Conservation (phyloP, 75 land plant genomes). For the Pseudotsuga menziesii region DNA sequence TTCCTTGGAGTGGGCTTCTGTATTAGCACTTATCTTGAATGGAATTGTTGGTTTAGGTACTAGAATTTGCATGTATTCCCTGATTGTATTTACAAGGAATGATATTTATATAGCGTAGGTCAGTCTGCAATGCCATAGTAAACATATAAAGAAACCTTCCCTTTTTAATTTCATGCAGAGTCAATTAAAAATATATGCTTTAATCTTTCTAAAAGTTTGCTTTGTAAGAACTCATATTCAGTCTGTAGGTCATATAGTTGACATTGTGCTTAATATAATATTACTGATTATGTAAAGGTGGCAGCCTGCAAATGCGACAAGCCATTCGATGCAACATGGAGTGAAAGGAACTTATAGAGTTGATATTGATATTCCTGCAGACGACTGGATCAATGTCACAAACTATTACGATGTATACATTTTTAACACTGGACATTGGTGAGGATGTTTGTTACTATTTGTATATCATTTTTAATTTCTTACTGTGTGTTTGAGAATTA, state of each 20-base stretch:
- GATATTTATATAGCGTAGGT: neutral
- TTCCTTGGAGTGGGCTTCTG: neutral
- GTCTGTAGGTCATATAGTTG: neutral
- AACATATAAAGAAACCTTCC: neutral
- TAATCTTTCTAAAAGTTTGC: neutral
- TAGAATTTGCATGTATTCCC: neutral
- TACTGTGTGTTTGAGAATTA: no score
- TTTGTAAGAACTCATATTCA: neutral
- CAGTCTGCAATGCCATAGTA: neutral
- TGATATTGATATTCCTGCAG: slow-evolving; percentile 84
- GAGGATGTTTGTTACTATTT: slow-evolving; percentile 10
- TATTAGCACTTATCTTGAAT: neutral
- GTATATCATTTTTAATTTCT: neutral
- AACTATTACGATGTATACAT: slow-evolving; percentile 79
- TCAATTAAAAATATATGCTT: neutral
- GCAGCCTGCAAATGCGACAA: slow-evolving; percentile 42
- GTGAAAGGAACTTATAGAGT: slow-evolving; percentile 58
- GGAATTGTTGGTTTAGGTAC: neutral
- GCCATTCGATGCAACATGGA: slow-evolving; percentile 22
- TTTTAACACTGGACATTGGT: slow-evolving; percentile 97
- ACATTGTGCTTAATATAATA: slow-evolving; percentile 13
- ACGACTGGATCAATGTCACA: slow-evolving; percentile 72
- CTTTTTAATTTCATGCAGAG: neutral
- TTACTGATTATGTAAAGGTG: slow-evolving; percentile 55
- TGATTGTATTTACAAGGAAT: neutral